A percentile compares a stretch with the other conserved stretches of the same genome.
phyloP scores from a whole-genome alignment of 164 flowering plant genomes.

The Vitis rupestris region DNA sequence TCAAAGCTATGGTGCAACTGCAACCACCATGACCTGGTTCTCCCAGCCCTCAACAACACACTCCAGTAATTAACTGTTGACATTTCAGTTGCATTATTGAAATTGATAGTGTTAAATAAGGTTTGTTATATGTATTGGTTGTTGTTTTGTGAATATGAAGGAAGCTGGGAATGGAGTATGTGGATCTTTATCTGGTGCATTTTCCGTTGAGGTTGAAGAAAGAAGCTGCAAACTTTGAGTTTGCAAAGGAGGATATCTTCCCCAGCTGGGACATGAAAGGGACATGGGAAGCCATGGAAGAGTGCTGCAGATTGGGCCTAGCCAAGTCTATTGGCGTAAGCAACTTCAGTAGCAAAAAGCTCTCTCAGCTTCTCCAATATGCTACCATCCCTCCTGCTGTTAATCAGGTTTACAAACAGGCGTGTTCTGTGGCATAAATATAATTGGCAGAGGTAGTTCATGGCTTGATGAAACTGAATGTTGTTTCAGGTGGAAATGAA shows the following conservation, averaged over 20 bases:
- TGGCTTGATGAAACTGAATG: no score
- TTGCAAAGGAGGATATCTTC: slow-evolving; percentile 7
- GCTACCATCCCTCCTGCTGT: slow-evolving; percentile 34
- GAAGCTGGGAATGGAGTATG: slow-evolving; percentile 23
- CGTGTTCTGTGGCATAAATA: no score
- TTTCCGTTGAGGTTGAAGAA: slow-evolving; percentile 24
- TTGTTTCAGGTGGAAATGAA: slow-evolving; percentile 32
- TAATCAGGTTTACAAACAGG: slow-evolving; percentile 17
- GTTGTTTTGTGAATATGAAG: neutral
- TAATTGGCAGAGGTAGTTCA: no score
- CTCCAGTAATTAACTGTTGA: slow-evolving; percentile 20
- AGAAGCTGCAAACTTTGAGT: neutral
- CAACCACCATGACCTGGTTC: slow-evolving; percentile 26
- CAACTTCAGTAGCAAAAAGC: slow-evolving; percentile 22
- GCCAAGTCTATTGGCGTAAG: slow-evolving; percentile 31
- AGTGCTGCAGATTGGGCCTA: slow-evolving; percentile 25
- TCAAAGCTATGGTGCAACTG: slow-evolving; percentile 38
- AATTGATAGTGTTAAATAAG: no score
- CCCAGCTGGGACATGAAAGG: slow-evolving; percentile 19
- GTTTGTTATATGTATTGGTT: no score
- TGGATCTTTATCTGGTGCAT: slow-evolving; percentile 34
- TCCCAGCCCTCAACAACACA: slow-evolving; percentile 28
- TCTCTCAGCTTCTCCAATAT: slow-evolving; percentile 5
- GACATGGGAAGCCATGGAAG: slow-evolving; percentile 38
- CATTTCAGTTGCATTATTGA: no score